Percentiles rank a stretch among this genome's conserved stretches.
These are phyloP conservation scores for Penicillium paxilli DNA, from an alignment of 495 filamentous ascomycete species.

Conservation along the genomic window DNA sequence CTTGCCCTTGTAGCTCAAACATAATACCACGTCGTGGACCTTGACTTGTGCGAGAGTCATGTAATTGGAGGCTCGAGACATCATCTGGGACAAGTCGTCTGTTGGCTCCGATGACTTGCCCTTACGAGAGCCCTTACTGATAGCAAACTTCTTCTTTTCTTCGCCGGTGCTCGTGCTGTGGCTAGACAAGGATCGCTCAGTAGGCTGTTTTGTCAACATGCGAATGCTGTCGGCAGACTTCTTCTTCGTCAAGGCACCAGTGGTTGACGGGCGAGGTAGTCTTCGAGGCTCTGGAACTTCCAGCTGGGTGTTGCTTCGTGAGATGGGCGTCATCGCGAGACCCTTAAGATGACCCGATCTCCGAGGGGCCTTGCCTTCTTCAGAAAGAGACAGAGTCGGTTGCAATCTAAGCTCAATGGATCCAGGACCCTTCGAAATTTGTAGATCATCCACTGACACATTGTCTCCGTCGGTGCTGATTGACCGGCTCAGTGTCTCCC, in stretches of 20 bases:
- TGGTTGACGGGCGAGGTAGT: slow-evolving; percentile 31
- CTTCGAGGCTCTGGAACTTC: slow-evolving; percentile 23
- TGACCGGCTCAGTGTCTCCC: slow-evolving; percentile 26
- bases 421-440: slow-evolving; percentile 53
- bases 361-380: slow-evolving; percentile 39
- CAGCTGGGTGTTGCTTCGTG: slow-evolving; percentile 47
- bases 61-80: slow-evolving; percentile 90
- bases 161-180: slow-evolving; percentile 54
- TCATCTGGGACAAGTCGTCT: slow-evolving; percentile 98
- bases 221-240: slow-evolving; percentile 68
- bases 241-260: slow-evolving; percentile 53
- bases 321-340: slow-evolving; percentile 40
- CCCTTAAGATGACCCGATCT: slow-evolving; percentile 44
- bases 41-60: slow-evolving; percentile 97
- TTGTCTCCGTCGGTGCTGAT: slow-evolving; percentile 29
- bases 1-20: slow-evolving; percentile 94
- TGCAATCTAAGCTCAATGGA: slow-evolving; percentile 76
- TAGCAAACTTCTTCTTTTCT: slow-evolving; percentile 57
- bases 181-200: slow-evolving; percentile 44
- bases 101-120: slow-evolving; percentile 59
- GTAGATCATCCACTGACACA: slow-evolving; percentile 35
- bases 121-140: slow-evolving; percentile 49
- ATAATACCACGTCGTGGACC: slow-evolving; percentile 90
- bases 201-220: slow-evolving; percentile 44
- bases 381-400: slow-evolving; percentile 70